Base-by-base conservation (phyloP, 176 grass and related monocot species). In the Musa acuminata region DNA sequence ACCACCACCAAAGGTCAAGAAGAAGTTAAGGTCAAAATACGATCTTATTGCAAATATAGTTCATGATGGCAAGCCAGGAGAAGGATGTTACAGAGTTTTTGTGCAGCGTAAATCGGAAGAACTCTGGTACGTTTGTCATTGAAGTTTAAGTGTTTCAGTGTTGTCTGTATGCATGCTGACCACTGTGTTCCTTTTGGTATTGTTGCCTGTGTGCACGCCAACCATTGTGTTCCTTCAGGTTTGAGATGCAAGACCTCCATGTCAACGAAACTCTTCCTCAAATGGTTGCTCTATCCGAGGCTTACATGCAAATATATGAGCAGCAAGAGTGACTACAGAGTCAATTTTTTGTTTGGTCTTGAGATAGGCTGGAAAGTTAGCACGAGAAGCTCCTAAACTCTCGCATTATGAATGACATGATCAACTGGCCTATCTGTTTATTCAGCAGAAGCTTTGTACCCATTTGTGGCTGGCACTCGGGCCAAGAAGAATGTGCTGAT, bases 261-360 rank as follows among this genome's bases (percentile, higher is more conserved):
- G 95, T 98, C 48, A 98, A 86, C 0, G 95, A 98, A 82, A 98
- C 95, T 76, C 95, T 94, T 77, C 95, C 90, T 60, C 90, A 98
- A 88, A 98, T 98, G 85, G 95, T 98, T 22, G 88, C 88, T 79
- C 87, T 98, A 19, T 94, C 95, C 2, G 95, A 91, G 83, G 24
- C 95, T 26, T 98, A 98, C 75, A 93, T 98, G 95, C 95, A 98
- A 78, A 98, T 98, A 85, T 94, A 98, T 21, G 95, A 98, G 88
- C 95, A 93, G 58, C 95, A 98, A 11, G 82, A 68, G 66, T 87
- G 90, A 98, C 11, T 25, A 13, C 13, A 0, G 14, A 20, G 9
- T 16, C 5, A 2, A 0, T 55, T 55, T 21, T 26, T 13, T 22
- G 12, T 16, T 53, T 29, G 27, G 71, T 10, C 2, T 14, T 21